Evolutionary conservation across 768 basidiomycete species (phyloP).

Genomic region (Macrolepiota albuminosa): DNA sequence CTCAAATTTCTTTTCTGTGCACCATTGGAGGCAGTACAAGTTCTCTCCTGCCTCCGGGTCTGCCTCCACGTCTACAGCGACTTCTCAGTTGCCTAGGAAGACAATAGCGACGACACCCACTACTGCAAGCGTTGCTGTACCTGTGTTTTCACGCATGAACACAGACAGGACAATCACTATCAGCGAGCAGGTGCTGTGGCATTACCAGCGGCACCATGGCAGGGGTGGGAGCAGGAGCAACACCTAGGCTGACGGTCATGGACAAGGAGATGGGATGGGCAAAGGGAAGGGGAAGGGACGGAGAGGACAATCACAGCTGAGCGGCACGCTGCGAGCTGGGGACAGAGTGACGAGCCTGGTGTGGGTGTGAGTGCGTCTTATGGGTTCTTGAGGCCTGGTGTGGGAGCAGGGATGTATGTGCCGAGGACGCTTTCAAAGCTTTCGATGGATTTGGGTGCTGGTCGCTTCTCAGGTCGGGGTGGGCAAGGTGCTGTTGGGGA

Average conservation of each 20-base stretch:
- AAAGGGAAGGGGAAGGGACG: background rate
- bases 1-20: constrained; percentile 26
- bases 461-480: background rate
- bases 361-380: constrained; percentile 30
- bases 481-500: too few relatives aligned
- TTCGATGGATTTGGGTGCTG: background rate
- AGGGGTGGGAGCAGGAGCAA: too few relatives aligned
- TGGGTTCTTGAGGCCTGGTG: constrained; percentile 38
- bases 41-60: constrained; percentile 13
- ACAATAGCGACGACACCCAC: constrained; percentile 18
- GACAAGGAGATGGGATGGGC: background rate
- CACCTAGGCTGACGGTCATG: background rate
- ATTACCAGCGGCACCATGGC: constrained; percentile 12
- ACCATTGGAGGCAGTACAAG: constrained; percentile 27
- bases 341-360: constrained; percentile 40
- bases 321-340: constrained; percentile 65
- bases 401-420: constrained; percentile 23
- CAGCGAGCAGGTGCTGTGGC: constrained; percentile 44
- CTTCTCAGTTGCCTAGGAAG: background rate
- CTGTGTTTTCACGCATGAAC: background rate
- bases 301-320: constrained; percentile 33
- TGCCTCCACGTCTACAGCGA: background rate
- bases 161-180: background rate
- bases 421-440: constrained; percentile 16
- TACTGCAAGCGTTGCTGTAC: background rate